Conservation (phyloP, 2,329 filamentous ascomycete species). For the Coniella lustricola region DNA sequence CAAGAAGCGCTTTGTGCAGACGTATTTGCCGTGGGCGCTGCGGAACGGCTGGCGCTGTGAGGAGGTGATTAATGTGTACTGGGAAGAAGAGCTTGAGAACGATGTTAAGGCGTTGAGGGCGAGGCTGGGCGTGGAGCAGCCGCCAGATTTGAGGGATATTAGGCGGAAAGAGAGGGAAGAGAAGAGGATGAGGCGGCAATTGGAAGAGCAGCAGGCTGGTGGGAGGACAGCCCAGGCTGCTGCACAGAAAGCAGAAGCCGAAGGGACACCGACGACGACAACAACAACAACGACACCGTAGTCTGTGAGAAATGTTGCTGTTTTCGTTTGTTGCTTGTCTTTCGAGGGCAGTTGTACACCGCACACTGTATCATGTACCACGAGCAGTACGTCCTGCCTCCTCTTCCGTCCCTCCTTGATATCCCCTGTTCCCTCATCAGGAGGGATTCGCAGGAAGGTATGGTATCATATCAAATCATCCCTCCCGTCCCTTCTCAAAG, state of each 20-base stretch:
- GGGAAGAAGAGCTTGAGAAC: constrained; percentile 87
- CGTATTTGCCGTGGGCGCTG: constrained; percentile 87
- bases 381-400: background rate
- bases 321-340: too few species aligned
- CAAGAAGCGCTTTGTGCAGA: constrained; percentile 62
- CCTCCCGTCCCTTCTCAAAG: background rate
- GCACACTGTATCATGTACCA: background rate
- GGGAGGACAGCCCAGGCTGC: background rate
- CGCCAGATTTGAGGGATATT: constrained; percentile 76
- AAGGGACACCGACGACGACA: too few species aligned
- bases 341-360: background rate
- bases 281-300: too few species aligned
- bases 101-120: constrained; percentile 69
- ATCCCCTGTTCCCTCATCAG: background rate
- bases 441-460: constrained; percentile 15
- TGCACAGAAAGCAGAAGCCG: background rate
- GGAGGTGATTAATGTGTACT: constrained; percentile 92
- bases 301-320: too few species aligned
- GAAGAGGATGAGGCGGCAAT: constrained; percentile 61
- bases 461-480: constrained; percentile 13
- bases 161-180: constrained; percentile 63
- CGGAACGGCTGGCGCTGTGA: constrained; percentile 69
- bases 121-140: constrained; percentile 77
- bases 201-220: constrained; percentile 29
- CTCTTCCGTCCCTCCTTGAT: too few species aligned